Percentiles rank a stretch among this genome's conserved stretches.
phyloP scores from a whole-genome alignment of 179 eudicot genomes.

The Patellifolia procumbens region DNA sequence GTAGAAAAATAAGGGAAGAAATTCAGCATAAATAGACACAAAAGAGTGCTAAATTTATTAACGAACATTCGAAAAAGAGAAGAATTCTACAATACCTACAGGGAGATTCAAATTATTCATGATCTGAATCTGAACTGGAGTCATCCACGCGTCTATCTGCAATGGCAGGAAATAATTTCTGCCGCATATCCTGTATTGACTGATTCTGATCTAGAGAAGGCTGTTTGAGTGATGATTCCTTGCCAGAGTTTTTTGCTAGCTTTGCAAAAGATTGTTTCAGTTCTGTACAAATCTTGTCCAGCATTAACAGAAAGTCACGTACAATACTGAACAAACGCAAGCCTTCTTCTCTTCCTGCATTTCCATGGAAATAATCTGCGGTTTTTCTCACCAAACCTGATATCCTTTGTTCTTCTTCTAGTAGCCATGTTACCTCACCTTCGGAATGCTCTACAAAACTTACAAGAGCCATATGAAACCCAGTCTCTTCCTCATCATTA shows the following conservation, averaged over 20 bases:
- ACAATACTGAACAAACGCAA: constrained; percentile 64
- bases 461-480: constrained; percentile 42
- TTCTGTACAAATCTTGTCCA: constrained; percentile 67
- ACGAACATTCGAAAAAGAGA: not conserved
- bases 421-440: constrained; percentile 43
- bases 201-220: constrained; percentile 24
- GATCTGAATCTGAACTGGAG: constrained; percentile 41
- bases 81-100: not conserved
- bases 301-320: constrained; percentile 61
- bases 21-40: not conserved
- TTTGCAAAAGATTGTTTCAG: constrained; percentile 33
- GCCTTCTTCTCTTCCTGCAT: constrained; percentile 74
- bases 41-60: not conserved
- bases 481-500: constrained; percentile 38
- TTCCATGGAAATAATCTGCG: constrained; percentile 83
- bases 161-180: constrained; percentile 51
- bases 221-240: constrained; percentile 25
- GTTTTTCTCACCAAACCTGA: constrained; percentile 63
- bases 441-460: constrained; percentile 56
- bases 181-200: constrained; percentile 39
- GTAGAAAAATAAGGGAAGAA: not conserved
- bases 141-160: constrained; percentile 36
- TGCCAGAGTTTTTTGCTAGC: constrained; percentile 24
- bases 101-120: constrained; percentile 11
- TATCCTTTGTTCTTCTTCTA: constrained; percentile 72